Evolutionary conservation across 495 filamentous ascomycete species (phyloP).

Genomic region (Aspergillus cavernicola): DNA sequence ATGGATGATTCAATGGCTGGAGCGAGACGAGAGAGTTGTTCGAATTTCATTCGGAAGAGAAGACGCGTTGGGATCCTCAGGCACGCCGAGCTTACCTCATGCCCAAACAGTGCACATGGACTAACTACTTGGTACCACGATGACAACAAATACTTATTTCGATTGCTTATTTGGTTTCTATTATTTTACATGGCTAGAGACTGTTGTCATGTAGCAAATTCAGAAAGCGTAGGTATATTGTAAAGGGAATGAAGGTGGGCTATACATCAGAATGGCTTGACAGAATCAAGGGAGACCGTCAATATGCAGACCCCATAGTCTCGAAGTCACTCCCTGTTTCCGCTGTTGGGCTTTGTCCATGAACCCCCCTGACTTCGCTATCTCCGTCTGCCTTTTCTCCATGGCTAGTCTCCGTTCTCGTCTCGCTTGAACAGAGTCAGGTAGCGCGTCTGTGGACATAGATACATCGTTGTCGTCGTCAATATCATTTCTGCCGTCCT

Average conservation of each 20-base stretch:
- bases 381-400: slow-evolving; percentile 31
- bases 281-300: slow-evolving; percentile 50
- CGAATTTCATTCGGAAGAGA: slow-evolving; percentile 7
- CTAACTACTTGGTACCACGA: too few species aligned
- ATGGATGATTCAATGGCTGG: not conserved
- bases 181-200: too few species aligned
- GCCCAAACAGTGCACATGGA: too few species aligned
- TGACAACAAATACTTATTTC: not conserved
- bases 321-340: slow-evolving; percentile 32
- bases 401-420: slow-evolving; percentile 32
- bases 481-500: slow-evolving; percentile 18
- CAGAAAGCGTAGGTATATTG: not conserved
- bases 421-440: slow-evolving; percentile 25
- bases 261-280: slow-evolving; percentile 7
- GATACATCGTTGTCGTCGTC: slow-evolving; percentile 14
- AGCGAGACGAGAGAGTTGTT: not conserved
- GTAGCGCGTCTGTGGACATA: slow-evolving; percentile 22
- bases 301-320: slow-evolving; percentile 32
- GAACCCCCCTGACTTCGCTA: slow-evolving; percentile 31
- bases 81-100: slow-evolving; percentile 23
- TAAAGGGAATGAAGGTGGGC: too few species aligned
- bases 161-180: not conserved
- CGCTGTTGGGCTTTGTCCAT: slow-evolving; percentile 35
- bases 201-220: too few species aligned
- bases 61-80: slow-evolving; percentile 17